These are phyloP conservation scores for Nymphaea thermarum DNA, from an alignment of 164 flowering plant species.

Conservation along the genomic window DNA sequence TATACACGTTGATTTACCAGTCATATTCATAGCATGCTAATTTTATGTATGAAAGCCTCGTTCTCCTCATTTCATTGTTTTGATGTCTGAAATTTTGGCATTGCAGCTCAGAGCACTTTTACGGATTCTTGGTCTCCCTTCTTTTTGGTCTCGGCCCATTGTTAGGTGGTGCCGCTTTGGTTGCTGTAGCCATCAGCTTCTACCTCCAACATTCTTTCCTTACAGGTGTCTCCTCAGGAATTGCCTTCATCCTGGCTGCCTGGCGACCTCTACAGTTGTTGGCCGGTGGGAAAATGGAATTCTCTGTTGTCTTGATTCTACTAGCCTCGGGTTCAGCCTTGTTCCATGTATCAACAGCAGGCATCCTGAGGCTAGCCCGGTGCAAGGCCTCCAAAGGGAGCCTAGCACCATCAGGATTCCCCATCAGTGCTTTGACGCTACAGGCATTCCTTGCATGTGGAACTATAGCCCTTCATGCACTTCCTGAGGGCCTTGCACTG, in stretches of 20 bases:
- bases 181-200: conserved; percentile 64
- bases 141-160: conserved; percentile 95
- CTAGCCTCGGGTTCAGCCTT: conserved; percentile 38
- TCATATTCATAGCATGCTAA: too few relatives aligned
- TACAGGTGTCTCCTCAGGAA: conserved; percentile 76
- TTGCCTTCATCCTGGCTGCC: conserved; percentile 75
- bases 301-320: conserved; percentile 35
- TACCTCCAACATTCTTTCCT: conserved; percentile 73
- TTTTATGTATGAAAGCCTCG: background rate
- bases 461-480: conserved; percentile 67
- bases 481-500: conserved; percentile 84
- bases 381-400: conserved; percentile 39
- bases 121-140: conserved; percentile 75
- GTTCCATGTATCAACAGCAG: conserved; percentile 39
- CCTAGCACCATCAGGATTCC: conserved; percentile 30
- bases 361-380: conserved; percentile 26
- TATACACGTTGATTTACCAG: too few relatives aligned
- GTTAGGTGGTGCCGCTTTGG: conserved; percentile 64
- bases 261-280: conserved; percentile 90
- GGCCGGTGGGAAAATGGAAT: conserved; percentile 52
- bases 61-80: background rate
- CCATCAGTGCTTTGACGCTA: conserved; percentile 60
- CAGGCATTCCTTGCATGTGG: conserved; percentile 74
- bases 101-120: conserved; percentile 75
- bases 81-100: background rate